Percentiles rank a stretch among this genome's conserved stretches.
phyloP scores from a whole-genome alignment of 352 stramenopile genomes.

The Phytophthora syringae region DNA sequence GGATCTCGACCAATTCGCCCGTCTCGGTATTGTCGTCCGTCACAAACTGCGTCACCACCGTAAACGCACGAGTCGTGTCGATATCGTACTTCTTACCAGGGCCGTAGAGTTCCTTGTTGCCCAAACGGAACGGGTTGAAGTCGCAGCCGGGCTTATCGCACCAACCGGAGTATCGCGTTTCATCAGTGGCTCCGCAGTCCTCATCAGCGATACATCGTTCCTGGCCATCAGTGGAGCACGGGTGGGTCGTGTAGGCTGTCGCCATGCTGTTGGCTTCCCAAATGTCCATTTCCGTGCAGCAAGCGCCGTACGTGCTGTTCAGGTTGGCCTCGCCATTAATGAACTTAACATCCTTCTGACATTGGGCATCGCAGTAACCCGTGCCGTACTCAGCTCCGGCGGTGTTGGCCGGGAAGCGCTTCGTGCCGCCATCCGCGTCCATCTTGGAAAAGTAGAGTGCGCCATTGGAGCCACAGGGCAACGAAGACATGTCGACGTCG shows the following conservation, averaged over 20 bases:
- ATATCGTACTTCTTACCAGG: slow-evolving; percentile 44
- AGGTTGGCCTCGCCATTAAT: slow-evolving; percentile 66
- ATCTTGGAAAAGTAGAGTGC: slow-evolving; percentile 71
- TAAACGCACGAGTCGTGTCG: slow-evolving; percentile 59
- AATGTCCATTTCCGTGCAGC: slow-evolving; percentile 65
- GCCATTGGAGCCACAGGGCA: slow-evolving; percentile 56
- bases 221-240: slow-evolving; percentile 36
- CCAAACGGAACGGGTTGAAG: slow-evolving; percentile 64
- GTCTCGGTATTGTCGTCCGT: slow-evolving; percentile 51
- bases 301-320: slow-evolving; percentile 54
- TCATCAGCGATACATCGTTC: slow-evolving; percentile 32
- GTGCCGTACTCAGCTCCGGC: slow-evolving; percentile 59
- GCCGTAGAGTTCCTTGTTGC: slow-evolving; percentile 59
- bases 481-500: slow-evolving; percentile 56
- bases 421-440: slow-evolving; percentile 49
- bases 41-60: slow-evolving; percentile 66
- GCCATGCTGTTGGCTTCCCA: slow-evolving; percentile 57
- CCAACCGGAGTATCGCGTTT: slow-evolving; percentile 49
- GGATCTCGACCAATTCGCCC: slow-evolving; percentile 59
- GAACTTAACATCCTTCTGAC: slow-evolving; percentile 67
- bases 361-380: slow-evolving; percentile 68
- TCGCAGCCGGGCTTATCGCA: slow-evolving; percentile 72
- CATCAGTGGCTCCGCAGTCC: slow-evolving; percentile 41
- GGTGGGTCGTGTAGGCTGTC: slow-evolving; percentile 47
- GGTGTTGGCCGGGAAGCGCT: slow-evolving; percentile 38